These are phyloP conservation scores for Taiwanofungus camphoratus DNA, from an alignment of 1,284 basidiomycete genomes.

Conservation along the genomic window DNA sequence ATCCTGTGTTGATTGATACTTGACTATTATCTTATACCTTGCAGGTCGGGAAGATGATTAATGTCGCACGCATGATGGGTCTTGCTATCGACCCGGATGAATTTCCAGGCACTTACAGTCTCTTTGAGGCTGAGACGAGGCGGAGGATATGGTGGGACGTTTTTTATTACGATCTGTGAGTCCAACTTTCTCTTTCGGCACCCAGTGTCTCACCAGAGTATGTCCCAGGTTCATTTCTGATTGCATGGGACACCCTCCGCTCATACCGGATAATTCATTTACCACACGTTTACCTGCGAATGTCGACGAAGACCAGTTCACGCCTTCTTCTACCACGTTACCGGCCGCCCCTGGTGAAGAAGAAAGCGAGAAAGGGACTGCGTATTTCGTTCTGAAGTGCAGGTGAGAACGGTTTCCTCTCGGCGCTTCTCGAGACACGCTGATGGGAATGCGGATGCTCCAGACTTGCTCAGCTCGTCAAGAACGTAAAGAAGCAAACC, in stretches of 20 bases:
- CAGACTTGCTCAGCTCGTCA: slow-evolving; percentile 45
- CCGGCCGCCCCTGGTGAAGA: slow-evolving; percentile 32
- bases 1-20: slow-evolving; percentile 1
- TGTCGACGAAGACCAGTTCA: slow-evolving; percentile 45
- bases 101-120: slow-evolving; percentile 34
- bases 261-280: slow-evolving; percentile 45
- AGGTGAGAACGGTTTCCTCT: slow-evolving; percentile 27
- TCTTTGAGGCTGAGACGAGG: slow-evolving; percentile 54
- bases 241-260: slow-evolving; percentile 50
- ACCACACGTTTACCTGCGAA: slow-evolving; percentile 44
- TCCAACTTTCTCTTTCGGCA: slow-evolving; percentile 15
- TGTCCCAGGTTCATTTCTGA: slow-evolving; percentile 59
- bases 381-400: slow-evolving; percentile 44
- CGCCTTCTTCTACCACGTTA: slow-evolving; percentile 37
- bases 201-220: background rate
- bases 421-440: background rate
- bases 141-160: slow-evolving; percentile 71
- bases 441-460: background rate
- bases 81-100: slow-evolving; percentile 57
- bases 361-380: slow-evolving; percentile 27
- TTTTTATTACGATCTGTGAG: slow-evolving; percentile 66
- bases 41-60: slow-evolving; percentile 65
- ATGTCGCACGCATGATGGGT: slow-evolving; percentile 57
- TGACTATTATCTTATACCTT: slow-evolving; percentile 5
- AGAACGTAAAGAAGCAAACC: slow-evolving; percentile 41